Percentiles rank a stretch among this genome's conserved stretches.
Conservation (phyloP, 2,329 filamentous ascomycete species). For the Kalaharituber pfeilii region DNA sequence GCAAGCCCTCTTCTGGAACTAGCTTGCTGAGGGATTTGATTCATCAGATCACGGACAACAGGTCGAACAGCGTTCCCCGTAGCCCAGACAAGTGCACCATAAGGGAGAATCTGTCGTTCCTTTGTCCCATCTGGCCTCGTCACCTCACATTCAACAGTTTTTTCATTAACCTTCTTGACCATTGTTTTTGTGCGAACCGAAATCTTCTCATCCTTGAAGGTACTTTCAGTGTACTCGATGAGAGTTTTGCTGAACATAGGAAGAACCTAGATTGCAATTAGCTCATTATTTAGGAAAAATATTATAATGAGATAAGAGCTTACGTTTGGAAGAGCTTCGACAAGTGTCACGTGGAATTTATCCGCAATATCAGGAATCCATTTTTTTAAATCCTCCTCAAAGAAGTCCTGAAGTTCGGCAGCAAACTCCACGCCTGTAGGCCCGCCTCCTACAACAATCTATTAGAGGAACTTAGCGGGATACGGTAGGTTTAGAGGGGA, state of each 20-base stretch:
- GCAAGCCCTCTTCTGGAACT: constrained; percentile 85
- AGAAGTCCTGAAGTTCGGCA: constrained; percentile 96
- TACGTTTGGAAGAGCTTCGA: constrained; percentile 87
- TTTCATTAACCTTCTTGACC: constrained; percentile 93
- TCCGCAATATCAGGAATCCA: constrained; percentile 90
- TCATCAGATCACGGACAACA: constrained; percentile 79
- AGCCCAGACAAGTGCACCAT: constrained; percentile 93
- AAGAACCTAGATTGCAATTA: constrained; percentile 40
- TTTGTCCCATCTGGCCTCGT: constrained; percentile 71
- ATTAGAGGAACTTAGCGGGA: too few species aligned
- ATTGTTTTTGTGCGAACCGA: constrained; percentile 96
- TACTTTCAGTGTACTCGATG: constrained; percentile 98
- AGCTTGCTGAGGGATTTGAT: constrained; percentile 82
- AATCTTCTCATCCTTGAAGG: constrained; percentile 97
- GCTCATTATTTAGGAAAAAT: background rate
- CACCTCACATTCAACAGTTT: constrained; percentile 77
- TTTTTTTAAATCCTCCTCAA: constrained; percentile 94
- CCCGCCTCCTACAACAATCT: constrained; percentile 24
- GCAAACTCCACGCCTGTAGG: constrained; percentile 64
- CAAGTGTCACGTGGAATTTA: constrained; percentile 92
- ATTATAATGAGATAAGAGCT: constrained; percentile 13
- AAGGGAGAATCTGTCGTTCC: constrained; percentile 64
- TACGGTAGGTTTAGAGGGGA: constrained; percentile 4
- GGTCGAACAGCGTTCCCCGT: constrained; percentile 89
- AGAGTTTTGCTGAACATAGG: constrained; percentile 98